Evolutionary conservation across 129 eudicot genomes (phyloP), one percentile per base, ranked within the genome.

Genomic region (Erigeron canadensis): DNA sequence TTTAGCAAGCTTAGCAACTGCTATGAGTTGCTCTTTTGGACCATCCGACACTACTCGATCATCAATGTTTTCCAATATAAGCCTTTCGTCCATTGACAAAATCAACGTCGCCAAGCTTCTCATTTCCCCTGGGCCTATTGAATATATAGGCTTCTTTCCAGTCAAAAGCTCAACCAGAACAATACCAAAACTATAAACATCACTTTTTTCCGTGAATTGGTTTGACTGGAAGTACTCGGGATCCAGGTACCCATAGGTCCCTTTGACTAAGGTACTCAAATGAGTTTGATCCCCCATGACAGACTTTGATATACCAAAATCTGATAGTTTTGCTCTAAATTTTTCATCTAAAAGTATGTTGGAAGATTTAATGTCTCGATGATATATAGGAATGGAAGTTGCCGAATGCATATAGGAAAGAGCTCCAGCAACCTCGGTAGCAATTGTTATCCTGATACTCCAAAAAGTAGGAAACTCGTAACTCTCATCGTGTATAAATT

Each of bases 271-370:
- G 12, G 63, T 58, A 16, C 63, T 58, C 7, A 58, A 23, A 16
- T 58, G 63, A 10, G 16, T 58, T 10, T 58, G 63, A 58, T 58
- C 63, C 3, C 63, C 63, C 2, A 58, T 8, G 8, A 58, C 17
- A 1, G 63, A 58, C 63, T 58, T 58, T 7, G 63, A 58, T 58
- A 58, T 58, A 2, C 63, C 63, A 58, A 58, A 58, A 22, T 58
- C 63, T 58, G 63, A 58, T 58, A 58, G 2, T 11, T 58, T 58
- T 22, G 63, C 63, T 22, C 40, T 23, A 1, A 58, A 58, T 22
- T 58, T 58, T 22, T 22, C 63, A 58, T 58, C 63, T 40, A 58
- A 58, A 58, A 58, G 63, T 10, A 58, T 58, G 63, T 58, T 58
- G 12, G 63, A 58, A 1, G 63, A 58, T 22, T 58, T 58, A 22